Percentiles rank a stretch among this genome's conserved stretches.
Conservation (phyloP, 306 rosid species). For the Acmispon strigosus region DNA sequence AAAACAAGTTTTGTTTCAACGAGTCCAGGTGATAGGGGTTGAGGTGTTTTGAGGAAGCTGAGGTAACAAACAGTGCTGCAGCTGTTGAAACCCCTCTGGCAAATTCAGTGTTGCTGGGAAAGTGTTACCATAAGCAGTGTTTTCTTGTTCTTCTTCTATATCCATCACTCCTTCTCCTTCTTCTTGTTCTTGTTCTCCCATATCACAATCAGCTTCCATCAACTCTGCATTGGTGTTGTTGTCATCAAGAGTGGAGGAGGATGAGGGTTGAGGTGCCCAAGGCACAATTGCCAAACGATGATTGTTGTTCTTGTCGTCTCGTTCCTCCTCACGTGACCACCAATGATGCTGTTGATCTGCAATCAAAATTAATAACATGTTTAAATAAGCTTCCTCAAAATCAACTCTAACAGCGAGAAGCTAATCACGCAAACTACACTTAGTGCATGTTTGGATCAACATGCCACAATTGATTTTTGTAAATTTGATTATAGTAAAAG, state of each 20-base stretch:
- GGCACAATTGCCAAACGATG: constrained; percentile 57
- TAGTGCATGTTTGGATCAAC: too few species aligned
- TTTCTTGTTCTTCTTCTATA: constrained; percentile 35
- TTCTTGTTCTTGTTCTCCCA: neutral
- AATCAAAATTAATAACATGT: neutral
- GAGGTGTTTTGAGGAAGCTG: constrained; percentile 63
- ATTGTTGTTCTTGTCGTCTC: neutral
- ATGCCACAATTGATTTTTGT: too few species aligned
- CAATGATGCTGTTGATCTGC: constrained; percentile 40
- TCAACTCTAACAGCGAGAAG: neutral
- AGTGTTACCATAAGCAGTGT: neutral
- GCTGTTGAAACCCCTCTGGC: constrained; percentile 48
- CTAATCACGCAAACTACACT: neutral
- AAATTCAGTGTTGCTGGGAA: neutral
- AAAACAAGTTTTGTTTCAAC: neutral
- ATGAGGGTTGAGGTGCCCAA: constrained; percentile 39
- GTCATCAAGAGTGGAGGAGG: neutral
- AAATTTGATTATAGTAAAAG: too few species aligned
- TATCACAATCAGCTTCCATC: constrained; percentile 56
- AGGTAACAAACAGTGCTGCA: constrained; percentile 68
- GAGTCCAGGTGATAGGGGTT: constrained; percentile 71
- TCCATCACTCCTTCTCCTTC: constrained; percentile 44
- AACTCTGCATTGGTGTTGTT: neutral
- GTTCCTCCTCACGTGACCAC: neutral
- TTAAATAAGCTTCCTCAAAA: neutral